Percentiles rank a stretch among this genome's conserved stretches.
Evolutionary conservation across 192 early-diverging fungal genomes (phyloP).

Genomic region (Entophlyctis luteolus): DNA sequence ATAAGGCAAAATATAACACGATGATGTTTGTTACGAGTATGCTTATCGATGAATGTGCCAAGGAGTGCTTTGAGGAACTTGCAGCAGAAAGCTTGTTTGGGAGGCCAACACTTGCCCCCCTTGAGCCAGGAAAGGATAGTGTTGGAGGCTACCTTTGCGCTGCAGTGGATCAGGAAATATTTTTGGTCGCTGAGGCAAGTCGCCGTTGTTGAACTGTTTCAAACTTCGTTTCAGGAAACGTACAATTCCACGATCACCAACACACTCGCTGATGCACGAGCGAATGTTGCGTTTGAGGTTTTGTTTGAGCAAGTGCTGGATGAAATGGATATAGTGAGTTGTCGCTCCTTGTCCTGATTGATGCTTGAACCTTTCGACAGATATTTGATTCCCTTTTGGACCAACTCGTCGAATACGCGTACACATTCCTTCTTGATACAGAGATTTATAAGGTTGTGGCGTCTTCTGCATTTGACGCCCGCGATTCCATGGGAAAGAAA

Average conservation of each 20-base stretch:
- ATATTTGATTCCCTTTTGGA: conserved; percentile 6
- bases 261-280: not conserved
- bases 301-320: conserved; percentile 4
- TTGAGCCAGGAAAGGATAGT: not conserved
- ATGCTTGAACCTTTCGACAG: not conserved
- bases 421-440: not conserved
- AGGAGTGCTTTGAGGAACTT: not conserved
- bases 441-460: conserved; percentile 11
- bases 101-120: not conserved
- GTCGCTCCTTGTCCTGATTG: not conserved
- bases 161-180: not conserved
- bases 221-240: not conserved
- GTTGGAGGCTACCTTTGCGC: conserved; percentile 5
- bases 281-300: not conserved
- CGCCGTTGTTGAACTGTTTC: not conserved
- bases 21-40: not conserved
- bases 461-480: not conserved
- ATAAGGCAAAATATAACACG: conserved; percentile 16
- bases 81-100: not conserved
- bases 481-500: not conserved
- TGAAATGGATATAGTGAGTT: not conserved
- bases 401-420: not conserved
- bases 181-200: not conserved
- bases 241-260: conserved; percentile 1
- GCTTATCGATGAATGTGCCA: not conserved